Conservation (phyloP, 2,329 filamentous ascomycete species). For the Apiospora koreana region DNA sequence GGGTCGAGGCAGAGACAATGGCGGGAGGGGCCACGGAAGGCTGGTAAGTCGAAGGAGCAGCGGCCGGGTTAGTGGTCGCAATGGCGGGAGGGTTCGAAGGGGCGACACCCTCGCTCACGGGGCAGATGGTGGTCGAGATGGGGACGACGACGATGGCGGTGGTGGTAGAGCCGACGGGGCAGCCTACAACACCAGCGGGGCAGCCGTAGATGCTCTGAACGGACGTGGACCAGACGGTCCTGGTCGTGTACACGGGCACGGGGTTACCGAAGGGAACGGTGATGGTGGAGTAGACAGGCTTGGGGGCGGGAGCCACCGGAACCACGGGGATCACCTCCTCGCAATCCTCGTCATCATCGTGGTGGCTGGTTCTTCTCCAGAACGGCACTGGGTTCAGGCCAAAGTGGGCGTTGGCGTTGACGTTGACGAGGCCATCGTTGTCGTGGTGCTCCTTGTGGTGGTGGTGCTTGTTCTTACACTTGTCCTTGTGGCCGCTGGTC, state of each 20-base stretch:
- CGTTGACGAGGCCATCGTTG: neutral
- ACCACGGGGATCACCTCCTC: neutral
- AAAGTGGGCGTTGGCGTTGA: neutral
- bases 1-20: neutral
- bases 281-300: neutral
- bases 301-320: neutral
- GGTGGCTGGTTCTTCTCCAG: neutral
- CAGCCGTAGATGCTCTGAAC: neutral
- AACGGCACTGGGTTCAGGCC: neutral
- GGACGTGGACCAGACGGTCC: neutral
- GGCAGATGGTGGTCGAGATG: constrained; percentile 11
- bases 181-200: neutral
- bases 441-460: neutral
- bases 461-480: constrained; percentile 9
- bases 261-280: neutral
- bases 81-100: neutral
- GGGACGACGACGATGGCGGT: constrained; percentile 9
- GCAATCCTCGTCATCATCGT: neutral
- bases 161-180: neutral
- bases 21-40: neutral
- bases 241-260: neutral
- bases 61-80: neutral
- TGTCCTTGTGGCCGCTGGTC: neutral
- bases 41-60: neutral
- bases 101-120: neutral